Conservation (phyloP, 2,329 filamentous ascomycete genomes). For the Aspergillus oerlinghausenensis region DNA sequence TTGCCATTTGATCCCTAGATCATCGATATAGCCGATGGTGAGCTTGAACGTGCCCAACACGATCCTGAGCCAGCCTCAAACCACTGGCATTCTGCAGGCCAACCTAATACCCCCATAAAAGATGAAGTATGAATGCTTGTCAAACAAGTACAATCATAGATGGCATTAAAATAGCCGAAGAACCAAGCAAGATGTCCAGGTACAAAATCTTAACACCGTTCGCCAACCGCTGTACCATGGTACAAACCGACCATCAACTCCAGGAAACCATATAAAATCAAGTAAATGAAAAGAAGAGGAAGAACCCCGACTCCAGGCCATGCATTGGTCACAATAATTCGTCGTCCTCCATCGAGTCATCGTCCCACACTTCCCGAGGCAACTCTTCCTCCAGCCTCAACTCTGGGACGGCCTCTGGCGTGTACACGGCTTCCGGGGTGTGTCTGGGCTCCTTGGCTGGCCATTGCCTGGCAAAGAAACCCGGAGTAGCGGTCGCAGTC, state of each 20-base stretch:
- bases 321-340: conserved; percentile 22
- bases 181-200: neutral
- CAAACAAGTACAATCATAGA: neutral
- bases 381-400: neutral
- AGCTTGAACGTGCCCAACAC: too few relatives aligned
- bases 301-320: neutral
- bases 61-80: neutral
- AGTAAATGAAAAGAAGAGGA: neutral
- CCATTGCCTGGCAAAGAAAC: conserved; percentile 7
- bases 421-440: neutral
- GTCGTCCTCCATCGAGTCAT: conserved; percentile 31
- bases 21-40: neutral
- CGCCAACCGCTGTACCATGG: neutral
- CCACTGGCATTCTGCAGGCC: neutral
- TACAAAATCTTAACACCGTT: neutral
- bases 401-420: neutral
- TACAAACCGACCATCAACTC: neutral
- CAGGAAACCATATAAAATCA: neutral
- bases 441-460: neutral
- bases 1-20: neutral
- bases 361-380: conserved; percentile 1
- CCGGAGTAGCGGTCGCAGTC: conserved; percentile 10
- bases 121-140: neutral
- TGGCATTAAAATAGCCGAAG: neutral
- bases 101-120: neutral